These are phyloP conservation scores for Zygoascus flipseniorum DNA, from an alignment of 805 yeast species.

Conservation along the genomic window DNA sequence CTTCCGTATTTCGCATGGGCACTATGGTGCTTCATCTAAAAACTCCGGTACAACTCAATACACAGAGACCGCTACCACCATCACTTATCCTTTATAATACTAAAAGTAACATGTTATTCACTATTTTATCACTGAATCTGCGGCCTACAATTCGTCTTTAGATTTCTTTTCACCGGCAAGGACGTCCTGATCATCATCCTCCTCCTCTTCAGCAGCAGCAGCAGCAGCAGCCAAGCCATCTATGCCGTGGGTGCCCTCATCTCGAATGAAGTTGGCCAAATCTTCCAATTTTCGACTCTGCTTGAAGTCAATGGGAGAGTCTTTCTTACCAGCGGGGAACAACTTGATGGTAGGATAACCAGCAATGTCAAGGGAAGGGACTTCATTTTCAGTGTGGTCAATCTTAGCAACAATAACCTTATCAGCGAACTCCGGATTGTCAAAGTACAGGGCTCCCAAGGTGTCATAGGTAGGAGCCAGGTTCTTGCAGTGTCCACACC, in stretches of 20 bases:
- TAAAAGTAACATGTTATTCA: background rate
- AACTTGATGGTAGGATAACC: constrained; percentile 92
- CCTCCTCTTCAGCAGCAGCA: constrained; percentile 15
- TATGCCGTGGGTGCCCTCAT: constrained; percentile 52
- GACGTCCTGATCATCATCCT: background rate
- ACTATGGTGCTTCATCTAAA: too few species aligned
- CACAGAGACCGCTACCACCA: too few species aligned
- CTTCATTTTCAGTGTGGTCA: constrained; percentile 87
- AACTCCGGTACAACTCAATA: too few species aligned
- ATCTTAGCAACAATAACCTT: constrained; percentile 73
- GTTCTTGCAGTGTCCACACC: constrained; percentile 96
- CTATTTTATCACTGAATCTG: background rate
- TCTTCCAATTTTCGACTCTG: constrained; percentile 69
- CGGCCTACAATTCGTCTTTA: constrained; percentile 14
- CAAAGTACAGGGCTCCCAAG: constrained; percentile 59
- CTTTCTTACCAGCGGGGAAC: constrained; percentile 78
- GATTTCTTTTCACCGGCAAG: background rate
- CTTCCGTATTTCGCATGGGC: too few species aligned
- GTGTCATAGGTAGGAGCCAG: constrained; percentile 82
- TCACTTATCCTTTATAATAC: too few species aligned
- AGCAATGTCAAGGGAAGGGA: constrained; percentile 57
- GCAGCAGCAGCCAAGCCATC: constrained; percentile 37
- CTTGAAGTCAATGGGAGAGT: constrained; percentile 54
- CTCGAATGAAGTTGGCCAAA: constrained; percentile 62
- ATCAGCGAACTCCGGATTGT: constrained; percentile 39